Evolutionary conservation across 306 rosid species (phyloP).

Genomic region (Vigna mungo): DNA sequence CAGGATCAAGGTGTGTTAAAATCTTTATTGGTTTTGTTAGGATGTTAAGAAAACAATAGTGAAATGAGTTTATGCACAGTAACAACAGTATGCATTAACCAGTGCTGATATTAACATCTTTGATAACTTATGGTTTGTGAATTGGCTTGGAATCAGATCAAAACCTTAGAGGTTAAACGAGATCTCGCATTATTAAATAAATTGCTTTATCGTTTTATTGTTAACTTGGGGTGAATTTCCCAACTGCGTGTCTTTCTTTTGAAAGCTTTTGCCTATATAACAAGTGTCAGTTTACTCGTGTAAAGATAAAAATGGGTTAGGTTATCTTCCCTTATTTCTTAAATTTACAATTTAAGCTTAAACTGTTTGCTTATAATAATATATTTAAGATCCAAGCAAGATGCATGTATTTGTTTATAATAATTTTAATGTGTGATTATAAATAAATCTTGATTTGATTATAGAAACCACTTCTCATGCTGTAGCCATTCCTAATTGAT

Average conservation of each 20-base stretch:
- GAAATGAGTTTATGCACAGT: background rate
- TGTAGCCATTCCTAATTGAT: too few species aligned
- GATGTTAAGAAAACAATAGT: background rate
- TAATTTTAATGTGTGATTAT: too few species aligned
- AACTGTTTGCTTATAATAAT: too few species aligned
- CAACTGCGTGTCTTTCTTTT: constrained; percentile 1
- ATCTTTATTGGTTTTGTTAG: background rate
- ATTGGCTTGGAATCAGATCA: constrained; percentile 24
- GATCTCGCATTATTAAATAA: background rate
- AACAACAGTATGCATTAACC: background rate
- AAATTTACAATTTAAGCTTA: too few species aligned
- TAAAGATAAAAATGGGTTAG: too few species aligned
- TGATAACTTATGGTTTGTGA: background rate
- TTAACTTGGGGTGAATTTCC: constrained; percentile 21
- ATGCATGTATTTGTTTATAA: too few species aligned
- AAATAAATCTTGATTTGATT: too few species aligned
- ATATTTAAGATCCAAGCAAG: too few species aligned
- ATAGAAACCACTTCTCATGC: too few species aligned
- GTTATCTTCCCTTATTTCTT: too few species aligned
- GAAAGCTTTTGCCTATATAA: background rate
- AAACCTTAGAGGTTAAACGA: background rate
- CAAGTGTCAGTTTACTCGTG: background rate
- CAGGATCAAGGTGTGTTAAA: background rate
- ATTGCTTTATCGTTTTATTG: constrained; percentile 4
- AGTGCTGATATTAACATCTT: constrained; percentile 19